phyloP scores from a whole-genome alignment of 495 filamentous ascomycete species.

The Aspergillus nidulans region DNA sequence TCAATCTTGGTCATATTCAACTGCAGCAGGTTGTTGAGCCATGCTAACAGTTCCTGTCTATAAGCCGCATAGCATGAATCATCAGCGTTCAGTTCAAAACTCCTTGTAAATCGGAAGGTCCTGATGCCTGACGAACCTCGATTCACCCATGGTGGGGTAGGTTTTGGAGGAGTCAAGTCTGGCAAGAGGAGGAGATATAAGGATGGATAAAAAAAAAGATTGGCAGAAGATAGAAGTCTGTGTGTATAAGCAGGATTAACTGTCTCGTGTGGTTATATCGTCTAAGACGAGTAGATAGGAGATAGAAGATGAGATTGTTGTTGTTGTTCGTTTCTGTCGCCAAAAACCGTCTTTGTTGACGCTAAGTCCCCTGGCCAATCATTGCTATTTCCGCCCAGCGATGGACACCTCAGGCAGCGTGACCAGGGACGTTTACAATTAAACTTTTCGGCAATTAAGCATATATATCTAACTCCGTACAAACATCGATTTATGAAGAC shows the following conservation, averaged over 20 bases:
- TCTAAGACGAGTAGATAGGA: background rate
- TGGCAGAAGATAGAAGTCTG: background rate
- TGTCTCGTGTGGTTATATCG: background rate
- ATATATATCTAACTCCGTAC: too few relatives aligned
- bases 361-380: conserved; percentile 34
- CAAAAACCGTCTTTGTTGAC: conserved; percentile 36
- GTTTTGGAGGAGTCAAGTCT: conserved; percentile 3
- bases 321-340: conserved; percentile 36
- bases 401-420: conserved; percentile 3
- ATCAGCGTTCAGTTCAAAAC: background rate
- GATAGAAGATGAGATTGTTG: conserved; percentile 3
- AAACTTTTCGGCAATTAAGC: too few relatives aligned
- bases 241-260: background rate
- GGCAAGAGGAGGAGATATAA: background rate
- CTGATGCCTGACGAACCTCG: conserved; percentile 36
- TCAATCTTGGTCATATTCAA: conserved; percentile 98
- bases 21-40: conserved; percentile 96
- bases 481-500: too few relatives aligned
- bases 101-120: background rate
- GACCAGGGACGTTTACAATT: background rate
- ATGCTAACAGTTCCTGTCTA: conserved; percentile 94
- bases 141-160: conserved; percentile 53
- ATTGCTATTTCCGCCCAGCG: conserved; percentile 10
- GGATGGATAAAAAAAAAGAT: conserved; percentile 1
- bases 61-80: background rate